These are phyloP conservation scores for Colletotrichum cereale DNA, from an alignment of 2,329 filamentous ascomycete genomes.

Conservation along the genomic window DNA sequence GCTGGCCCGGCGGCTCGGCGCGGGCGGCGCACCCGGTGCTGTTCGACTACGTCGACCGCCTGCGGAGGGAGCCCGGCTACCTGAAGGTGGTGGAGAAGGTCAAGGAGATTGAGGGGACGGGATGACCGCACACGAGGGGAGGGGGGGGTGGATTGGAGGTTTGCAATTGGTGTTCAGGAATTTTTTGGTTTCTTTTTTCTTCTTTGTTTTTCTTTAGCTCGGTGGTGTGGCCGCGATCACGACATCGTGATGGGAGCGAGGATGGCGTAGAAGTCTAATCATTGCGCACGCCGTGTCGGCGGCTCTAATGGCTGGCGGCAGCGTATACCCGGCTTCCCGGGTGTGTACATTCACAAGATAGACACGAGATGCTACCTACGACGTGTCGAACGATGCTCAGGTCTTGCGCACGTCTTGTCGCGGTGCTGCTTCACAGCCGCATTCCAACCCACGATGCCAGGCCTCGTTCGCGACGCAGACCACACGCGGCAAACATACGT, in stretches of 20 bases:
- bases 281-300: neutral
- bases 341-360: neutral
- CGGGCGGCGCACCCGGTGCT: conserved; percentile 57
- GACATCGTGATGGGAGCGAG: neutral
- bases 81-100: conserved; percentile 61
- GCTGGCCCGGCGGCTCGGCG: conserved; percentile 57
- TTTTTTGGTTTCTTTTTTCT: too few species aligned
- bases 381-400: neutral
- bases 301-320: neutral
- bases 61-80: conserved; percentile 62
- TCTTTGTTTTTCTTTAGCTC: too few species aligned
- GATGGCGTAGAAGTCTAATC: neutral
- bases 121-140: conserved; percentile 37
- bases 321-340: neutral
- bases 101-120: conserved; percentile 57
- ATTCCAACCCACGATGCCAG: neutral
- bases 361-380: neutral
- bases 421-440: neutral
- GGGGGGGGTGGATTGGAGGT: too few species aligned
- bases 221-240: neutral
- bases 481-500: neutral
- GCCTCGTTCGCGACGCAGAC: neutral
- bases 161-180: neutral
- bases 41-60: conserved; percentile 59
- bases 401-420: neutral